Base-by-base conservation (phyloP, 331 rosid genomes). In the Phaseolus coccineus region DNA sequence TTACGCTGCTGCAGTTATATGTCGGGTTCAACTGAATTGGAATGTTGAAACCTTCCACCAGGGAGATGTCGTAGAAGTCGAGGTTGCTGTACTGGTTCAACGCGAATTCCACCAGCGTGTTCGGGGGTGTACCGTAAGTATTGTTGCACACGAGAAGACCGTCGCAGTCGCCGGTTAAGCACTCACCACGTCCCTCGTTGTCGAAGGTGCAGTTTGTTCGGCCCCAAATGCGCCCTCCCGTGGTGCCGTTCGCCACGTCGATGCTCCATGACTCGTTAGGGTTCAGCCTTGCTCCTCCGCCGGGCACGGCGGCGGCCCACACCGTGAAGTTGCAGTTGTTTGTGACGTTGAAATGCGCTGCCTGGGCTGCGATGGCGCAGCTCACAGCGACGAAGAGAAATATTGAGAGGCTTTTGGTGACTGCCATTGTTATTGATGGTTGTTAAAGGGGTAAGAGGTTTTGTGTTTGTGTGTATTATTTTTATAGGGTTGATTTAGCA, bases 201-300 rank as follows among this genome's bases (percentile, higher is more conserved):
- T 92, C 87, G 14, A 92, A 90, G 64, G 65, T 79, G 84, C 94
- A 92, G 3, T 74, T 74, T 15, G 93, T 92, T 28, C 97, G 84
- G 1, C 83, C 90, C 97, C 94, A 90, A 0, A 90, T 61, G 57
- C 91, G 91, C 10, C 77, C 94, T 0, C 10, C 67, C 0, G 0
- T 3, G 1, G 91, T 88, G 4, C 87, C 77, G 1, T 58, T n/a
- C 0, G 69, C 11, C 4, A 81, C 74, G 51, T 71, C 68, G 16
- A 89, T 0, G 35, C 55, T 48, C 91, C 91, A 85, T 1, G 84
- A 12, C 6, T 85, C 73, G 39, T 56, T 44, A 9, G 73, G 1
- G 83, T 82, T 50, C 0, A 89, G 88, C 63, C 46, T 69, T 9
- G 0, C 57, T 9, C 87, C 91, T 1, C 93, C 93, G 1, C 91